Evolutionary conservation across 257 asterid species (phyloP).

Genomic region (Solanum neorickii): DNA sequence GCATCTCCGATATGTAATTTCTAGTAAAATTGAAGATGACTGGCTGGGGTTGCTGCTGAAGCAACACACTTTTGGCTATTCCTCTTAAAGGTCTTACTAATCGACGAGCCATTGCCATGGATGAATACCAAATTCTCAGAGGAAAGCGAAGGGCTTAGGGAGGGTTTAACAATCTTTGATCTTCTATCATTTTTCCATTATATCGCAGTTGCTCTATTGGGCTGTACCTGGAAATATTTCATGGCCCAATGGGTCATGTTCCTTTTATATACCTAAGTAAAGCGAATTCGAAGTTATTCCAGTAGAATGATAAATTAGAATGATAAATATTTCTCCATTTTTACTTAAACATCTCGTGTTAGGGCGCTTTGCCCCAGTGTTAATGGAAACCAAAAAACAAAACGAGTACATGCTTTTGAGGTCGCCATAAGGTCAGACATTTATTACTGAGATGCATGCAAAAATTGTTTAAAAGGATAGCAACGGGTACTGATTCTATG

Average conservation of each 20-base stretch:
- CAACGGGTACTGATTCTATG: not conserved
- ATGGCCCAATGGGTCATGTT: not conserved
- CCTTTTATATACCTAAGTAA: not conserved
- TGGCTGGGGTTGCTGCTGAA: not conserved
- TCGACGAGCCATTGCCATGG: slow-evolving; percentile 7
- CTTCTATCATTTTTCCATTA: not conserved
- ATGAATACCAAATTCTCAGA: not conserved
- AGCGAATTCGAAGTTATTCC: too few relatives aligned
- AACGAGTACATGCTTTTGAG: not conserved
- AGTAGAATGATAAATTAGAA: too few relatives aligned
- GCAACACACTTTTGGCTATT: not conserved
- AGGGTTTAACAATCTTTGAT: not conserved
- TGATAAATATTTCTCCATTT: too few relatives aligned
- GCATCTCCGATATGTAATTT: slow-evolving; percentile 55
- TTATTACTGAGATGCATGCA: not conserved
- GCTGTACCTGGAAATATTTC: not conserved
- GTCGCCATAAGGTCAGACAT: not conserved
- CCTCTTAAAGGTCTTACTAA: slow-evolving; percentile 12
- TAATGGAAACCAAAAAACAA: not conserved
- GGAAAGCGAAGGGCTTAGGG: slow-evolving; percentile 2
- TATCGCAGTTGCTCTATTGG: not conserved
- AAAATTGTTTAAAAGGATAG: not conserved
- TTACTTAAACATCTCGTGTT: too few relatives aligned
- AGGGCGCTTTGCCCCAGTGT: not conserved
- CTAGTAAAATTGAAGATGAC: slow-evolving; percentile 11